Base-by-base conservation (phyloP, 1,284 basidiomycete genomes). In the Trichosporon faecale region DNA sequence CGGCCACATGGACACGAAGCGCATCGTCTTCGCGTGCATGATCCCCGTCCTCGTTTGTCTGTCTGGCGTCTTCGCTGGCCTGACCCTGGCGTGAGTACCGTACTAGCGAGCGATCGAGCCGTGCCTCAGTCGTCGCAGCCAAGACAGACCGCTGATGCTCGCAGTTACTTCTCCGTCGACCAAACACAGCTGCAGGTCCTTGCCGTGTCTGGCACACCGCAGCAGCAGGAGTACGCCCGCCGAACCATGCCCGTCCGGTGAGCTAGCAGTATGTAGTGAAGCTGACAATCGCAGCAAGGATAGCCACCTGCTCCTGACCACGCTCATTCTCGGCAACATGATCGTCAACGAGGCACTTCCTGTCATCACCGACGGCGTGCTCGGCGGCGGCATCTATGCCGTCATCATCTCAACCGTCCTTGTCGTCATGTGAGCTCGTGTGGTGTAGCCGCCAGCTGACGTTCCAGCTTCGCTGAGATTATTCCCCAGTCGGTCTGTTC, bases 131-230 rank as follows among this genome's bases (percentile, higher is more conserved):
- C 12, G 11, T 11, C 35, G 35, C 5, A 14, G 40, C 18, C 40
- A 44, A n/a, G 16, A 3, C 18, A 44, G n/a, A 18, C 16, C 2
- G 49, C 64, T 64, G 7, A 64, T 46, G 11, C 12, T 44, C 31
- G 23, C 60, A 94, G 94, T 11, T 95, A 95, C 82, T 95, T 96
- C 92, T 93, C 91, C 76, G 87, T 96, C 76, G 94, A 95, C 83
- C 91, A 92, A 83, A 96, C 94, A 23, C 93, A 95, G 85, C 87
- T 96, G 46, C 90, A 91, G 78, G 94, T 96, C 1, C 85, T 96
- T 12, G 88, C 90, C 73, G 89, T 93, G 68, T 92, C 91, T 70
- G 94, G 94, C 25, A 92, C 91, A 21, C 87, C 90, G 86, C 86
- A 89, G 76, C 93, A 96, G 82, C 89, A 91, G 77, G 84, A 85